Evolutionary conservation across 2,329 filamentous ascomycete genomes (phyloP), one percentile per base, ranked within the genome.

Genomic region (Byssoonygena ceratinophila): DNA sequence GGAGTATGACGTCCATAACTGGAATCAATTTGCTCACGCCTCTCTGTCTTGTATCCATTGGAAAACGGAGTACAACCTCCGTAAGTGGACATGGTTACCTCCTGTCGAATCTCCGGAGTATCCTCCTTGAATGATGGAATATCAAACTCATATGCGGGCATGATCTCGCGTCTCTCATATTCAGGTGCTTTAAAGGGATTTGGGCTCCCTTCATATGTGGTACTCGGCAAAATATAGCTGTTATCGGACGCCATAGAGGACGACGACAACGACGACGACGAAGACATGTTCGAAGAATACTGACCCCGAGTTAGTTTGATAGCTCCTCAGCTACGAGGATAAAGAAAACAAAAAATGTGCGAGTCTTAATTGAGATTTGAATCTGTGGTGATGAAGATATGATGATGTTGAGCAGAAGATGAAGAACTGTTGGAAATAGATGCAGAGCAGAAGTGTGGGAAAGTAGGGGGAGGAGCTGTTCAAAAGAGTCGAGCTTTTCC

Each of bases 221-320:
- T 36, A 8, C n/a, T 34, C 14, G 40, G 39, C 8, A 45, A 29
- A 12, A 45, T 45, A 12, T 36, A 45, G 14, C 40, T 44, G 23
- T 45, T 29, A 32, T 51, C n/a, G n/a, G 49, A 51, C 5, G 8
- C 11, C 18, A 45, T 45, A 22, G 49, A 51, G 4, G 49, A 36
- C 32, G 32, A n/a, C 14, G 32, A 29, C 5, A 9, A 29, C 27
- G 27, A 29, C 27, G 27, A 51, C 12, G 40, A 4, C 34, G 49
- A 36, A 51, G 49, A 51, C 49, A 51, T 51, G 7, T 37, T 37
- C 31, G 29, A 23, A 18, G 20, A 23, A 1, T 32, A 29, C 6
- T 14, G 8, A 18, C 6, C n/a, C 34, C 23, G 46, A 36, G 8
- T 6, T 37, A 14, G 8, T 44, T 36, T 18, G n/a, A 20, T 37